phyloP scores from a whole-genome alignment of 768 basidiomycete genomes.

The Hirschioporus abietinus region DNA sequence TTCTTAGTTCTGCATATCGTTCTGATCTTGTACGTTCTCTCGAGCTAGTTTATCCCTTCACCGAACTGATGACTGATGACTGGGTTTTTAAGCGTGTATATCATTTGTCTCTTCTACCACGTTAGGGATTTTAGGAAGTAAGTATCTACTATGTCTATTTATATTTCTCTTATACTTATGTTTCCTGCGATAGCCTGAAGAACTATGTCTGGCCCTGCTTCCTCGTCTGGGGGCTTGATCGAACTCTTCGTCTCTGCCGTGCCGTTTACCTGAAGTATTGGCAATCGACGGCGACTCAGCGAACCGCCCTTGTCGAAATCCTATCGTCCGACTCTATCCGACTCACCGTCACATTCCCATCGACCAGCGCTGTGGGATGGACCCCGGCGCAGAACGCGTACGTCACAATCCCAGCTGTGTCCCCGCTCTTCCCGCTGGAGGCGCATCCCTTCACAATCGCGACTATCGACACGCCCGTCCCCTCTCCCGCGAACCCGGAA shows the following conservation, averaged over 20 bases:
- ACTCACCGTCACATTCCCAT: background rate
- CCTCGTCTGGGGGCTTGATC: background rate
- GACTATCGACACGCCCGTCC: background rate
- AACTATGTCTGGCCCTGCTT: background rate
- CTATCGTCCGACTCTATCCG: background rate
- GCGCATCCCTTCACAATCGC: background rate
- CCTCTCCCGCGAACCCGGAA: background rate
- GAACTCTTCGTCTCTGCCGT: background rate
- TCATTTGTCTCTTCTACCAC: background rate
- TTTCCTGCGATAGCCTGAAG: background rate
- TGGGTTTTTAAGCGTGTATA: background rate
- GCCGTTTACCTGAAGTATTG: background rate
- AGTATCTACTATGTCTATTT: background rate
- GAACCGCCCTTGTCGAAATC: background rate
- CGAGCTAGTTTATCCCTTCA: background rate
- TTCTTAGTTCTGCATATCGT: constrained; percentile 14
- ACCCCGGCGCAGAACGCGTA: background rate
- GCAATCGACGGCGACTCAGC: background rate
- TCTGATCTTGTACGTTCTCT: constrained; percentile 10
- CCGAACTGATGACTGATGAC: background rate
- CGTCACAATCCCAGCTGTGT: background rate
- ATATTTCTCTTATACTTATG: background rate
- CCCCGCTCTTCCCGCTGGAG: background rate
- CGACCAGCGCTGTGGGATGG: background rate
- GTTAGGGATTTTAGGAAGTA: background rate